These are phyloP conservation scores for Neurospora sp. DNA, from an alignment of 495 filamentous ascomycete species.

Conservation along the genomic window DNA sequence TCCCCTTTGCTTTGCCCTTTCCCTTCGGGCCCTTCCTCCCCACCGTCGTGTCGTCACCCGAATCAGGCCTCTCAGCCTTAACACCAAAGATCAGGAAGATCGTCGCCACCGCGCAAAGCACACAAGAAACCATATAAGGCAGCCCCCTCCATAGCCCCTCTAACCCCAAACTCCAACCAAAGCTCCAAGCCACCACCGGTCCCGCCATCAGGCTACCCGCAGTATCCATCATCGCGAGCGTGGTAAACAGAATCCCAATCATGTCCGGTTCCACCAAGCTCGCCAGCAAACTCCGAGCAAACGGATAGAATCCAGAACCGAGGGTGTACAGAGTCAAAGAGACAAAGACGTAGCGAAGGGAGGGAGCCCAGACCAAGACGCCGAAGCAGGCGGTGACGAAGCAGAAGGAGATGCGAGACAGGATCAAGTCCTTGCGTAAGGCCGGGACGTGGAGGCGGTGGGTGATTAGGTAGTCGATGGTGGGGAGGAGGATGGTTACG, in stretches of 20 bases:
- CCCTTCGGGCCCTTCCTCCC: background rate
- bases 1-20: background rate
- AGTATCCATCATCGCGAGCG: background rate
- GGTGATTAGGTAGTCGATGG: background rate
- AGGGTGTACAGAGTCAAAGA: background rate
- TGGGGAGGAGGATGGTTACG: background rate
- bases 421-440: background rate
- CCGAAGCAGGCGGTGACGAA: background rate
- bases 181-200: background rate
- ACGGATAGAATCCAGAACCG: background rate
- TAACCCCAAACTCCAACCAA: background rate
- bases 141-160: background rate
- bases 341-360: background rate
- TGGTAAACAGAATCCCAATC: background rate
- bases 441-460: background rate
- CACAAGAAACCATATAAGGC: background rate
- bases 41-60: background rate
- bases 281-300: background rate
- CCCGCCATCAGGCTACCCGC: background rate
- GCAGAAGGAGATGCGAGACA: background rate
- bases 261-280: background rate
- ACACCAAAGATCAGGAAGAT: background rate
- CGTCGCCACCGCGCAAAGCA: background rate
- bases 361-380: background rate
- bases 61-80: background rate